Evolutionary conservation across 2,329 filamentous ascomycete genomes (phyloP).

Genomic region (Trichoderma cornu-damae): DNA sequence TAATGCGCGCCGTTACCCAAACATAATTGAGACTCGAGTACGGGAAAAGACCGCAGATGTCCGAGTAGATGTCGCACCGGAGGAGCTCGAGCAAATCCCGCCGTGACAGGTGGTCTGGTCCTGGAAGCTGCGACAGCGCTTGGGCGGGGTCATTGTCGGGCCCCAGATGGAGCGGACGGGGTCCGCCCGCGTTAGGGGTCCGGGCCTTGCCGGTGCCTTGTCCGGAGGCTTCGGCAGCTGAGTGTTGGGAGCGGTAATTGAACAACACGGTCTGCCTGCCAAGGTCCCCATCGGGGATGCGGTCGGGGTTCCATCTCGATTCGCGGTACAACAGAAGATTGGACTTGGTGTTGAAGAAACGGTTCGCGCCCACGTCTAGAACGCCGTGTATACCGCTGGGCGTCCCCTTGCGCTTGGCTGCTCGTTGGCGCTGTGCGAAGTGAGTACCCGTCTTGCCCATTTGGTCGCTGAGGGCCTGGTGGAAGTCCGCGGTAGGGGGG

Average conservation of each 20-base stretch:
- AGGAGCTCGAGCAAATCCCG: not conserved
- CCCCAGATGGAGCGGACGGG: constrained; percentile 19
- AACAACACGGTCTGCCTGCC: constrained; percentile 24
- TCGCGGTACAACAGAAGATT: constrained; percentile 28
- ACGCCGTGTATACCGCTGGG: not conserved
- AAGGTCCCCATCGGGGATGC: constrained; percentile 34
- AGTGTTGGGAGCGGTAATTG: constrained; percentile 24
- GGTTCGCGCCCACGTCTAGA: constrained; percentile 20
- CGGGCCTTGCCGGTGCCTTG: not conserved
- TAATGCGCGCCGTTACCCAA: not conserved
- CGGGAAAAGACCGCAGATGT: not conserved
- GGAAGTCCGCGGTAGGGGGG: not conserved
- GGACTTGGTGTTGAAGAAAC: constrained; percentile 33
- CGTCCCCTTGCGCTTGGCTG: not conserved
- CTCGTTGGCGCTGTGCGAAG: not conserved
- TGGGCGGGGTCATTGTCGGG: not conserved
- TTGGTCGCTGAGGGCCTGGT: constrained; percentile 13
- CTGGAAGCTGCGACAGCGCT: not conserved
- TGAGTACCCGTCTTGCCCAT: constrained; percentile 4
- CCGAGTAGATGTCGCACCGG: not conserved
- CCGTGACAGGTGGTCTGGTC: constrained; percentile 18
- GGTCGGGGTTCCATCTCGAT: constrained; percentile 33
- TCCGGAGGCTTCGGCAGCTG: not conserved
- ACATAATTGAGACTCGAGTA: not conserved
- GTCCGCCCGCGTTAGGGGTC: not conserved